A percentile compares a stretch with the other conserved stretches of the same genome.
phyloP scores from a whole-genome alignment of 768 basidiomycete genomes.

The Strobilomyces confusus region DNA sequence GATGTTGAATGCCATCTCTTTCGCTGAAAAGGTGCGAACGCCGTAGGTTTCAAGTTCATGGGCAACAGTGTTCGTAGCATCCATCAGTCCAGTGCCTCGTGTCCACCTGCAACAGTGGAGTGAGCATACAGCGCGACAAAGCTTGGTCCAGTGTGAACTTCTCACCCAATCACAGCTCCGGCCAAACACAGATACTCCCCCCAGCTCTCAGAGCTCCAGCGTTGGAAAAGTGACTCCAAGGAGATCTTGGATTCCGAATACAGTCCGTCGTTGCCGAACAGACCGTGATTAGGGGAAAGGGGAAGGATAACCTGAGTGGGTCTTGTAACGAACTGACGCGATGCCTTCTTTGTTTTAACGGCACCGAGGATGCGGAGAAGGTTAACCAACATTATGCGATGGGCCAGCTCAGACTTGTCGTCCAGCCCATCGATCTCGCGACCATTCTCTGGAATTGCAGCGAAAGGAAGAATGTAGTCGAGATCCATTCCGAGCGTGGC shows the following conservation, averaged over 20 bases:
- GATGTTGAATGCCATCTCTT: constrained; percentile 99
- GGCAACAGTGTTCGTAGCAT: constrained; percentile 89
- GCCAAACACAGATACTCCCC: constrained; percentile 98
- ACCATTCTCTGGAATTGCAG: constrained; percentile 97
- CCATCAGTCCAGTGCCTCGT: constrained; percentile 97
- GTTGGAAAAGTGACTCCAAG: constrained; percentile 95
- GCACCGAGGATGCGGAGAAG: constrained; percentile 93
- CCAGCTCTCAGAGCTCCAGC: constrained; percentile 98
- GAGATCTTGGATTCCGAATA: constrained; percentile 99
- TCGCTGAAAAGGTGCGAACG: constrained; percentile 96
- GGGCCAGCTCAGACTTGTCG: constrained; percentile 96
- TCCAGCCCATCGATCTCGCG: constrained; percentile 97
- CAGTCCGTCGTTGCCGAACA: constrained; percentile 96
- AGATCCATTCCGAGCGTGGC: constrained; percentile 92
- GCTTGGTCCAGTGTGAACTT: constrained; percentile 8
- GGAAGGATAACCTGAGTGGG: constrained; percentile 98
- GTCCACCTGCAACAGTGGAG: constrained; percentile 66
- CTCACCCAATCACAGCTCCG: constrained; percentile 96
- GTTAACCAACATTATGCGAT: constrained; percentile 98
- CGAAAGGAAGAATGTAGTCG: constrained; percentile 98
- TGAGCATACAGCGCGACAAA: constrained; percentile 10
- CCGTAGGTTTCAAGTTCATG: constrained; percentile 91
- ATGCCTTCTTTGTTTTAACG: constrained; percentile 98
- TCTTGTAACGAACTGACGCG: constrained; percentile 92
- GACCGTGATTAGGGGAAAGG: constrained; percentile 95